Percentiles rank a stretch among this genome's conserved stretches.
Evolutionary conservation across 176 grass and related monocot species (phyloP).

Genomic region (Echinochloa phyllopogon): DNA sequence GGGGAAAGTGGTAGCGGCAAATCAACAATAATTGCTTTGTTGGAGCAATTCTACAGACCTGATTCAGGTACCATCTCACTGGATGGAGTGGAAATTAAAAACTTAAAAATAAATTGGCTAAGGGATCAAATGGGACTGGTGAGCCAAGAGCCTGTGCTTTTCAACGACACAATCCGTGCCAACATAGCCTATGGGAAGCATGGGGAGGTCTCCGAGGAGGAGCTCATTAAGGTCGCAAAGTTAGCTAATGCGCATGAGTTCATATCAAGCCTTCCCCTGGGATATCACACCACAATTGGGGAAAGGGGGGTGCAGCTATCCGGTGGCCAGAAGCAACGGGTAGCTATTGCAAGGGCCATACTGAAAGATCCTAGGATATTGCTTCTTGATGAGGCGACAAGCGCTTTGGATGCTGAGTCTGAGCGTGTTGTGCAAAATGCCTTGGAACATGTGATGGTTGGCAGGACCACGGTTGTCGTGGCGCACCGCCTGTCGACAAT

Average conservation of each 20-base stretch:
- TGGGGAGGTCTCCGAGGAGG: slow-evolving; percentile 48
- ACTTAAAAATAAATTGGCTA: slow-evolving; percentile 53
- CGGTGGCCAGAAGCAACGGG: slow-evolving; percentile 62
- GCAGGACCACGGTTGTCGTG: slow-evolving; percentile 54
- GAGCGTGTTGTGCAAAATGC: slow-evolving; percentile 58
- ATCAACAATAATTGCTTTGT: slow-evolving; percentile 68
- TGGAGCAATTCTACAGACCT: slow-evolving; percentile 69
- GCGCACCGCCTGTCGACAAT: slow-evolving; percentile 64
- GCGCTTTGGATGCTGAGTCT: slow-evolving; percentile 59
- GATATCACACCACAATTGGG: slow-evolving; percentile 53
- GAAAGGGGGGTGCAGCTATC: slow-evolving; percentile 62
- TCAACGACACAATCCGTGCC: slow-evolving; percentile 60
- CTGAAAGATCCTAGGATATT: slow-evolving; percentile 63
- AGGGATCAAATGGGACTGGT: slow-evolving; percentile 65
- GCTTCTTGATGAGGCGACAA: slow-evolving; percentile 64
- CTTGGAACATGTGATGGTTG: slow-evolving; percentile 49
- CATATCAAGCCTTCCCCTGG: slow-evolving; percentile 56
- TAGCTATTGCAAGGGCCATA: slow-evolving; percentile 67
- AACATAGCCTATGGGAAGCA: slow-evolving; percentile 64
- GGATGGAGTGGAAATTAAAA: slow-evolving; percentile 51
- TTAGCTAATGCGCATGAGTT: slow-evolving; percentile 61
- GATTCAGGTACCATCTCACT: slow-evolving; percentile 65
- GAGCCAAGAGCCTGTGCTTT: slow-evolving; percentile 61
- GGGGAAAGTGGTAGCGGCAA: slow-evolving; percentile 81
- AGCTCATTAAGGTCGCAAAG: slow-evolving; percentile 46